A percentile compares a stretch with the other conserved stretches of the same genome.
Evolutionary conservation across 805 yeast genomes (phyloP).

Genomic region (Saturnispora ahearnii): DNA sequence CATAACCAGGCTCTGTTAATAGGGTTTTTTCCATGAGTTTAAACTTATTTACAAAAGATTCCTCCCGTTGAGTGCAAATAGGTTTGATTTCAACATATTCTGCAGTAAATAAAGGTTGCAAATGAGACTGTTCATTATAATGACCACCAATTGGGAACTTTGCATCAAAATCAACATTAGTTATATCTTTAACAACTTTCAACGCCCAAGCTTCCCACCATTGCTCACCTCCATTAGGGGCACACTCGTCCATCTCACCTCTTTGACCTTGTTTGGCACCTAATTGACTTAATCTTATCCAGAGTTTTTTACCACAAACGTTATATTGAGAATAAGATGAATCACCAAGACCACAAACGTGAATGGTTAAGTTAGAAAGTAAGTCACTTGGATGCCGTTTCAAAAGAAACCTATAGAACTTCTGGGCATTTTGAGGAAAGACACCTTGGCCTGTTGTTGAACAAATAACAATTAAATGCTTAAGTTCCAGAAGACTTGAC

Average conservation of each 20-base stretch:
- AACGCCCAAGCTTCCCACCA: constrained; percentile 69
- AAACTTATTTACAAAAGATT: neutral
- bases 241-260: constrained; percentile 85
- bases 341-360: constrained; percentile 89
- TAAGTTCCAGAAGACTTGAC: constrained; percentile 9
- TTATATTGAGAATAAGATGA: constrained; percentile 84
- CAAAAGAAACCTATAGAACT: constrained; percentile 68
- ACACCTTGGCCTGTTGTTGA: constrained; percentile 97
- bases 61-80: neutral
- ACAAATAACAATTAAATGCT: constrained; percentile 45
- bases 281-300: constrained; percentile 65
- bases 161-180: neutral
- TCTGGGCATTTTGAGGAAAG: constrained; percentile 66
- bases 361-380: constrained; percentile 50
- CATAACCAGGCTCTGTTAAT: constrained; percentile 62
- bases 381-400: constrained; percentile 51
- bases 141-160: constrained; percentile 2
- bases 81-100: neutral
- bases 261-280: constrained; percentile 71
- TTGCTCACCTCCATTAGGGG: constrained; percentile 68
- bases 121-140: neutral
- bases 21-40: neutral
- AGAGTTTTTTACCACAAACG: constrained; percentile 78
- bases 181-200: constrained; percentile 27
- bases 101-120: neutral